phyloP scores from a whole-genome alignment of 441 rosid species.

The Croton laevigatus region DNA sequence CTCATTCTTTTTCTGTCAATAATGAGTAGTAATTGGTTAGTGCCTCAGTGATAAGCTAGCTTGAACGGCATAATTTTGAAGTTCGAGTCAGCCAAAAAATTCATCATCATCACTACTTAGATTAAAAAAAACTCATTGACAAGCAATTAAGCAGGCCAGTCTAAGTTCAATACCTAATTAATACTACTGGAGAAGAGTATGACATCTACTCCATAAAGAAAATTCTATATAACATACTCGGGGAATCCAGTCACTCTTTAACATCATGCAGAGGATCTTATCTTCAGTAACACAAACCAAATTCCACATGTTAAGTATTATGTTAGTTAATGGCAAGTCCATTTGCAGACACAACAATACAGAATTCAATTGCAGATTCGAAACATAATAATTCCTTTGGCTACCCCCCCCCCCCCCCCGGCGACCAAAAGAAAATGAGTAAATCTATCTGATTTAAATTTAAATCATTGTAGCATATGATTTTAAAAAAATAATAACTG shows the following conservation, averaged over 20 bases:
- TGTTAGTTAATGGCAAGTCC: background rate
- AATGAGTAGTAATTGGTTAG: constrained; percentile 19
- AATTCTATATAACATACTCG: background rate
- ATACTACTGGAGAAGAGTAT: background rate
- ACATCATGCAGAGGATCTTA: background rate
- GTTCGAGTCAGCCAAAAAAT: background rate
- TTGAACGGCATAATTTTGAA: background rate
- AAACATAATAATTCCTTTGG: background rate
- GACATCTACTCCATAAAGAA: background rate
- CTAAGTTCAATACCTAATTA: background rate
- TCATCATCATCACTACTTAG: background rate
- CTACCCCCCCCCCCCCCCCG: background rate
- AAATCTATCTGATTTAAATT: background rate
- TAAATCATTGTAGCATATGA: background rate
- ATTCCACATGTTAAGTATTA: background rate
- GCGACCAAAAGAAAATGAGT: background rate
- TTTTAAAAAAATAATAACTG: too few relatives aligned
- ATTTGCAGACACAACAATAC: background rate
- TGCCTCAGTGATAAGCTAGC: constrained; percentile 2
- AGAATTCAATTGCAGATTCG: background rate
- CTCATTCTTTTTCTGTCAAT: constrained; percentile 61
- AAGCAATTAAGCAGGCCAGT: background rate
- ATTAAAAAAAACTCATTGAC: background rate
- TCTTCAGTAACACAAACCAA: background rate
- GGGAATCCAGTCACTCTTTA: background rate